Evolutionary conservation across 352 stramenopile species (phyloP).

Genomic region (Pythium oligandrum): DNA sequence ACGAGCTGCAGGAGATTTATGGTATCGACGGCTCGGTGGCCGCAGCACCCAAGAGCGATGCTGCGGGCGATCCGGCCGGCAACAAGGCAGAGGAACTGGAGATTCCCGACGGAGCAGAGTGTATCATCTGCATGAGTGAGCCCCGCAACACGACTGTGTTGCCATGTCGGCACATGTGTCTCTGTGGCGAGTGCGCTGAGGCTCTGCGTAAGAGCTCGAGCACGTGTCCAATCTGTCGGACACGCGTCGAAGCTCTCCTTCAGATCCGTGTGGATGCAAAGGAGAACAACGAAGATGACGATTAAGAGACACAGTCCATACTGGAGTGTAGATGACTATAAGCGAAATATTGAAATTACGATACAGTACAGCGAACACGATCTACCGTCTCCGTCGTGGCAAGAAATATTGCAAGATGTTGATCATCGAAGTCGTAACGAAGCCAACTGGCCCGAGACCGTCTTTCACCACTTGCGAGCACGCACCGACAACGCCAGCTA

Average conservation of each 20-base stretch:
- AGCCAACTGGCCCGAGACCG: too few relatives aligned
- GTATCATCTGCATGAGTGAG: conserved; percentile 85
- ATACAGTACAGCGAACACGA: too few relatives aligned
- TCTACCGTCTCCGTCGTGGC: too few relatives aligned
- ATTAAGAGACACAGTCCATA: conserved; percentile 3
- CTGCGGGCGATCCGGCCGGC: neutral
- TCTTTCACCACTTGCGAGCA: too few relatives aligned
- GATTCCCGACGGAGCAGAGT: conserved; percentile 75
- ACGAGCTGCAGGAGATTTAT: conserved; percentile 87
- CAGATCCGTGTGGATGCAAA: conserved; percentile 69
- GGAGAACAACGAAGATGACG: conserved; percentile 21
- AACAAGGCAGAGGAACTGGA: conserved; percentile 40
- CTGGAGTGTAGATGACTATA: too few relatives aligned
- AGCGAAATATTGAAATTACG: too few relatives aligned
- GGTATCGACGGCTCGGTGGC: conserved; percentile 72
- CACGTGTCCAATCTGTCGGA: conserved; percentile 81
- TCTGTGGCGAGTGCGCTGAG: conserved; percentile 79
- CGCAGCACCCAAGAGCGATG: conserved; percentile 32
- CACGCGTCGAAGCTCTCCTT: conserved; percentile 66
- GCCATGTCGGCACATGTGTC: conserved; percentile 85
- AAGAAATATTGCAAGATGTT: too few relatives aligned
- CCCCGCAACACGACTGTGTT: conserved; percentile 78
- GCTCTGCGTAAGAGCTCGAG: conserved; percentile 60
- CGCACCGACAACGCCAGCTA: too few relatives aligned
- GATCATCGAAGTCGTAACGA: too few relatives aligned